Evolutionary conservation across 2,329 filamentous ascomycete genomes (phyloP).

Genomic region (Arthrobotrys entomopaga): DNA sequence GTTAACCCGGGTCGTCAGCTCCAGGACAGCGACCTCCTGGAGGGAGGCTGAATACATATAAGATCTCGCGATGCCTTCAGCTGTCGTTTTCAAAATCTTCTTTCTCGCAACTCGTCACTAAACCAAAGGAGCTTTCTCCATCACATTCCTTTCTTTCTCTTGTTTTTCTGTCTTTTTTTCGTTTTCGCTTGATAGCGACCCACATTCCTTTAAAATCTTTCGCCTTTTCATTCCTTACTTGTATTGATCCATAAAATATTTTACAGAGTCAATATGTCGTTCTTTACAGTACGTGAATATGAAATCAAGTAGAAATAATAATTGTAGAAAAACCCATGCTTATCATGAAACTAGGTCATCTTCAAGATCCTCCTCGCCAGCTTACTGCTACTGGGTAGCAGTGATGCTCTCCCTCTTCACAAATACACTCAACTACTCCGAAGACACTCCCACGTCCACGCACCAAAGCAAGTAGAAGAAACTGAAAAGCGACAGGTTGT

Average conservation of each 20-base stretch:
- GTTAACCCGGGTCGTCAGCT: conserved; percentile 27
- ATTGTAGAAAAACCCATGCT: neutral
- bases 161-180: conserved; percentile 32
- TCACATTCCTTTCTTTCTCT: conserved; percentile 43
- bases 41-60: conserved; percentile 32
- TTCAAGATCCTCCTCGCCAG: conserved; percentile 32
- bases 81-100: neutral
- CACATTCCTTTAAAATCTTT: conserved; percentile 44
- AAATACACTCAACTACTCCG: conserved; percentile 24
- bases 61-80: conserved; percentile 37
- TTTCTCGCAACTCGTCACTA: conserved; percentile 11
- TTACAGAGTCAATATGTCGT: conserved; percentile 45
- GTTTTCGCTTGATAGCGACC: conserved; percentile 36
- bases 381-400: conserved; percentile 46
- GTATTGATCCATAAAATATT: conserved; percentile 2
- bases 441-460: conserved; percentile 27
- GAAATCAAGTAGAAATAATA: neutral
- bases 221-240: conserved; percentile 18
- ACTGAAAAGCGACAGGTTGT: conserved; percentile 11
- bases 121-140: conserved; percentile 44
- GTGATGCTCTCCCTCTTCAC: conserved; percentile 44
- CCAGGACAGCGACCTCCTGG: conserved; percentile 9
- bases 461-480: conserved; percentile 15
- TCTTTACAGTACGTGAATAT: conserved; percentile 30
- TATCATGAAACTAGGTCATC: neutral